Evolutionary conservation across 1,139 yeast species (phyloP).

Genomic region (Geotrichum aggregatum): DNA sequence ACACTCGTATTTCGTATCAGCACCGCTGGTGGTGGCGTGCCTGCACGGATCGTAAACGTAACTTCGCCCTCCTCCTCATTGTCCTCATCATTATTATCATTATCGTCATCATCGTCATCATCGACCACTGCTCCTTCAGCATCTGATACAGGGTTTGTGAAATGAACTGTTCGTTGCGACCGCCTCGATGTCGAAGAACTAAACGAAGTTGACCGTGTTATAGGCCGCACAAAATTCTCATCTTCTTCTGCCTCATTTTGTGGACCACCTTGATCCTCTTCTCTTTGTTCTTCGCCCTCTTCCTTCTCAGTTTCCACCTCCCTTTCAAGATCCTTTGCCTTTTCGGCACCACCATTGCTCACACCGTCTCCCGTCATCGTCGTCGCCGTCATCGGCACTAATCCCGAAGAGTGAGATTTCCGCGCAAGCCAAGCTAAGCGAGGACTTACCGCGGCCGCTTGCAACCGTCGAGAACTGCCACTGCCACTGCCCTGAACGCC

Average conservation of each 20-base stretch:
- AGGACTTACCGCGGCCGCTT: slow-evolving; percentile 7
- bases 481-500: too few species aligned
- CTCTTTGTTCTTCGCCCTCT: background rate
- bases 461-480: slow-evolving; percentile 2
- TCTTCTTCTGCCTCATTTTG: slow-evolving; percentile 3
- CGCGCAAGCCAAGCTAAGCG: slow-evolving; percentile 18
- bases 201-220: slow-evolving; percentile 11
- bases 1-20: background rate
- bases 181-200: slow-evolving; percentile 10
- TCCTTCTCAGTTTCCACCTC: background rate
- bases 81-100: background rate
- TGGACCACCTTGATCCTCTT: background rate
- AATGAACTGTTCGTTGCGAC: slow-evolving; percentile 13
- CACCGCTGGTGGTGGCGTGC: background rate
- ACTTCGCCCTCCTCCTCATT: too few species aligned
- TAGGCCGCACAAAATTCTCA: background rate
- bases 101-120: background rate
- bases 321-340: too few species aligned
- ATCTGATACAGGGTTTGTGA: slow-evolving; percentile 13
- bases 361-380: background rate
- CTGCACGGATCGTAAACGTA: background rate
- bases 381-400: slow-evolving; percentile 13
- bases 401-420: slow-evolving; percentile 15
- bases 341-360: too few species aligned
- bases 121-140: background rate